phyloP scores from a whole-genome alignment of 2,329 filamentous ascomycete species.

The Claviceps sp. region DNA sequence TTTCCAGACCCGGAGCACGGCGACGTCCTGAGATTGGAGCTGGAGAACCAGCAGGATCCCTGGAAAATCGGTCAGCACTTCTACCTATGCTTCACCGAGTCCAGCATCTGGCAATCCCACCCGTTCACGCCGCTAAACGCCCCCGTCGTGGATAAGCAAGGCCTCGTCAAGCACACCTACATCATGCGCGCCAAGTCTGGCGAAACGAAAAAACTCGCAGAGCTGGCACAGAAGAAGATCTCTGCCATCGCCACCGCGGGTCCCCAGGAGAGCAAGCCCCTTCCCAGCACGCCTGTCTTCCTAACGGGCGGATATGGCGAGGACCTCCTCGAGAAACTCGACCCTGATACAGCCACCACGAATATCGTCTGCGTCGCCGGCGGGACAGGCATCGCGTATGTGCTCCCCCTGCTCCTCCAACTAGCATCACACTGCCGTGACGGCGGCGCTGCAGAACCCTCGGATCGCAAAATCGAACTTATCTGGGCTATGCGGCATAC shows the following conservation, averaged over 20 bases:
- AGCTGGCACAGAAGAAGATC: conserved; percentile 25
- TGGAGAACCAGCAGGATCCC: conserved; percentile 43
- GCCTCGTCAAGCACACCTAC: conserved; percentile 37
- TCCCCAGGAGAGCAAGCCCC: conserved; percentile 1
- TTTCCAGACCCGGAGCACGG: conserved; percentile 45
- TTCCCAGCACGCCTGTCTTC: conserved; percentile 37
- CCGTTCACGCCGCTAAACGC: conserved; percentile 53
- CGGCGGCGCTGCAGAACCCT: conserved; percentile 27
- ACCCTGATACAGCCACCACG: conserved; percentile 16
- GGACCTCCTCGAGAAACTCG: conserved; percentile 27
- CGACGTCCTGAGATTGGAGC: conserved; percentile 52
- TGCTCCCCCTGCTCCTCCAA: conserved; percentile 22
- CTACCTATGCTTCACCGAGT: conserved; percentile 53
- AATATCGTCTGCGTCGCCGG: conserved; percentile 27
- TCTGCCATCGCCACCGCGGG: conserved; percentile 12
- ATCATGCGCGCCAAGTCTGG: conserved; percentile 44
- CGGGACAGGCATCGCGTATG: conserved; percentile 27
- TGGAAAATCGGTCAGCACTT: conserved; percentile 62
- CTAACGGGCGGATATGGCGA: conserved; percentile 52
- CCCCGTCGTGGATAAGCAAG: conserved; percentile 25
- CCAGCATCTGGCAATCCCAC: conserved; percentile 59
- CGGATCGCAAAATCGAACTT: conserved; percentile 40
- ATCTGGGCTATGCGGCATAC: conserved; percentile 49
- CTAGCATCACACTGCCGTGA: conserved; percentile 25
- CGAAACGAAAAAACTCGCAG: conserved; percentile 43